A percentile compares a stretch with the other conserved stretches of the same genome.
Evolutionary conservation across 2,329 filamentous ascomycete genomes (phyloP).

Genomic region (Paecilomyces dactylethromorphus): DNA sequence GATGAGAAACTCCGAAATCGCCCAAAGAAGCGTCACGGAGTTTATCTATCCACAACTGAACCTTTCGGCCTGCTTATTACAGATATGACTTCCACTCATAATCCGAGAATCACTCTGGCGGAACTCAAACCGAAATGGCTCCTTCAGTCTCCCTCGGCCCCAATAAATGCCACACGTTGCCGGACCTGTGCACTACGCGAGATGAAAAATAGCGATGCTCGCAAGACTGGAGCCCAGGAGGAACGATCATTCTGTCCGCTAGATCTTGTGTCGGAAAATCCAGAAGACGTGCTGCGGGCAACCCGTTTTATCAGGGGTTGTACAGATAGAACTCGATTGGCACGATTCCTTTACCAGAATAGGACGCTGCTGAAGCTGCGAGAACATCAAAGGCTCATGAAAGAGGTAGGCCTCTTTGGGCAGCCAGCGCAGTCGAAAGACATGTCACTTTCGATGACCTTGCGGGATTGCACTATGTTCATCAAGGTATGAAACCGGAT

Average conservation of each 20-base stretch:
- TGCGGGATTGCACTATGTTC: conserved; percentile 73
- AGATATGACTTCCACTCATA: conserved; percentile 56
- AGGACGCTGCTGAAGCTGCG: conserved; percentile 27
- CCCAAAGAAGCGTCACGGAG: conserved; percentile 43
- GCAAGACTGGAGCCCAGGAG: conserved; percentile 19
- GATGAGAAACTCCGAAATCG: conserved; percentile 41
- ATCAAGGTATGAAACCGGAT: conserved; percentile 46
- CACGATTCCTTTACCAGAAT: conserved; percentile 27
- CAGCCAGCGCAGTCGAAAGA: conserved; percentile 32
- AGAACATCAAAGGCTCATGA: conserved; percentile 25
- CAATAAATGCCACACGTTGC: conserved; percentile 56
- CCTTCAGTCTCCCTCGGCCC: conserved; percentile 66
- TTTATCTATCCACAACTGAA: conserved; percentile 51
- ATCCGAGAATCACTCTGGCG: conserved; percentile 39
- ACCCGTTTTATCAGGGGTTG: conserved; percentile 30
- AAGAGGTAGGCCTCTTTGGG: conserved; percentile 28
- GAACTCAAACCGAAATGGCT: conserved; percentile 88
- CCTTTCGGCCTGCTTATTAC: conserved; percentile 62
- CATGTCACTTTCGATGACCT: conserved; percentile 68
- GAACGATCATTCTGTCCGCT: conserved; percentile 55
- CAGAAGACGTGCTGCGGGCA: conserved; percentile 39
- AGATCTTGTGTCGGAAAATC: conserved; percentile 49
- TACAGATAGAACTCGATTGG: conserved; percentile 30
- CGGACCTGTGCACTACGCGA: conserved; percentile 63
- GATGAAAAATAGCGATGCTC: conserved; percentile 37